Evolutionary conservation across 768 basidiomycete species (phyloP), one percentile per base, ranked within the genome.

Genomic region (Pholiota conissans): DNA sequence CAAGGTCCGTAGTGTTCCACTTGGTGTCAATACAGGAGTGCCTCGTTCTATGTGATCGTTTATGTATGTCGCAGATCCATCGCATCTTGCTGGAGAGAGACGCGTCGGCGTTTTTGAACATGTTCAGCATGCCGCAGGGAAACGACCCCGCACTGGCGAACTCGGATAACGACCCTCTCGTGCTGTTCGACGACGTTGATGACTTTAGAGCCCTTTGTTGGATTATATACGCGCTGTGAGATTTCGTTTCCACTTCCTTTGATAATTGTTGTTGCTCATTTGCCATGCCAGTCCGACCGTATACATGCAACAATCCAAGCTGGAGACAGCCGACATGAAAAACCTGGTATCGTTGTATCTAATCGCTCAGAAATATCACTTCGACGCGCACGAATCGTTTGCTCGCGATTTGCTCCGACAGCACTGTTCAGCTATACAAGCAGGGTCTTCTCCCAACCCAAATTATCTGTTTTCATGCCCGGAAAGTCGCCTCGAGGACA

Each of bases 191-290:
- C 24, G 40, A 42, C 14, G 49, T 47, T 24, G 61, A 61, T 4
- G 61, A 63, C 16, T 61, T 67, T 14, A 55, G 64, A 20, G 61
- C 60, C 7, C 35, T 61, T 13, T 67, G 64, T 28, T 65, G 61
- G 61, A 51, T 51, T 28, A 52, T 65, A 26, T 67, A 63, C 28
- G 60, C 66, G 8, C 40, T 56, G 64, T 67, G 51, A 9, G n/a
- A 58, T 54, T 11, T 40, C 22, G 14, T 28, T 35, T 9, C n/a
- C n/a, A n/a, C n/a, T n/a, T n/a, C n/a, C n/a, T n/a, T n/a, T n/a
- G n/a, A n/a, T n/a, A n/a, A n/a, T n/a, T n/a, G n/a, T n/a, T n/a
- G n/a, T n/a, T n/a, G n/a, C n/a, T n/a, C n/a, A n/a, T n/a, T n/a
- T n/a, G n/a, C n/a, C n/a, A n/a, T n/a, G n/a, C 14, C 3, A 29